Conservation (phyloP, 2,329 filamentous ascomycete species). For the Hymenoscyphus occultus region DNA sequence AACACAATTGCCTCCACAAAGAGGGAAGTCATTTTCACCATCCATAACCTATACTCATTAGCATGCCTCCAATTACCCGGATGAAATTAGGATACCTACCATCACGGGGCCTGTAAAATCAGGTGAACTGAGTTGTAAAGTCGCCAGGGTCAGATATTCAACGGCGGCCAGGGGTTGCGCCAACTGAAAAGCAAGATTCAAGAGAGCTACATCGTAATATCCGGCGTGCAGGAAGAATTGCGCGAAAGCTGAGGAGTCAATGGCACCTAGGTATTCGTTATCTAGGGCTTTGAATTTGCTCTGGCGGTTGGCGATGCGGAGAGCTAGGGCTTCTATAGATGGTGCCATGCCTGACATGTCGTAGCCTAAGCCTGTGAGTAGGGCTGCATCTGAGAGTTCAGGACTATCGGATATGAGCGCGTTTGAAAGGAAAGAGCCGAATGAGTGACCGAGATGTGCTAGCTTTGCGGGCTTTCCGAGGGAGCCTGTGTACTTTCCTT, state of each 20-base stretch:
- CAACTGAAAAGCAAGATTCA: conserved; percentile 12
- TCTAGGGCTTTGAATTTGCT: conserved; percentile 19
- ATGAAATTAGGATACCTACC: neutral
- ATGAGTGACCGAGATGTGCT: conserved; percentile 63
- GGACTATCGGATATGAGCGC: conserved; percentile 51
- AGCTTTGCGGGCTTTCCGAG: conserved; percentile 39
- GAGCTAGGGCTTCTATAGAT: conserved; percentile 19
- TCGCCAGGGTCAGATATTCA: conserved; percentile 26
- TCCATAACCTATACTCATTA: conserved; percentile 21
- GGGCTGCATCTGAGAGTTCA: conserved; percentile 52
- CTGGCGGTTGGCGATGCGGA: conserved; percentile 28
- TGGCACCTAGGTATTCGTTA: conserved; percentile 23
- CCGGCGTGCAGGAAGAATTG: conserved; percentile 29
- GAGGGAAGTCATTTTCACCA: conserved; percentile 27
- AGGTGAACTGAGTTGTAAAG: conserved; percentile 1
- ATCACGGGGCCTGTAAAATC: conserved; percentile 8
- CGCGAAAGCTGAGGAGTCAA: conserved; percentile 30
- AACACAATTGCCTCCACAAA: conserved; percentile 27
- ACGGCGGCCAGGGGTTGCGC: conserved; percentile 24
- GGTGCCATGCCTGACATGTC: conserved; percentile 7
- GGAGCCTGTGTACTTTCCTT: conserved; percentile 26
- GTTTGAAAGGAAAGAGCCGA: conserved; percentile 57
- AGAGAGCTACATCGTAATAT: conserved; percentile 13
- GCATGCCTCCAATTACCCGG: neutral
- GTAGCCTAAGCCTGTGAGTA: conserved; percentile 56